Evolutionary conservation across 1,284 basidiomycete species (phyloP), one percentile per base, ranked within the genome.

Genomic region (Gomphus sp.): DNA sequence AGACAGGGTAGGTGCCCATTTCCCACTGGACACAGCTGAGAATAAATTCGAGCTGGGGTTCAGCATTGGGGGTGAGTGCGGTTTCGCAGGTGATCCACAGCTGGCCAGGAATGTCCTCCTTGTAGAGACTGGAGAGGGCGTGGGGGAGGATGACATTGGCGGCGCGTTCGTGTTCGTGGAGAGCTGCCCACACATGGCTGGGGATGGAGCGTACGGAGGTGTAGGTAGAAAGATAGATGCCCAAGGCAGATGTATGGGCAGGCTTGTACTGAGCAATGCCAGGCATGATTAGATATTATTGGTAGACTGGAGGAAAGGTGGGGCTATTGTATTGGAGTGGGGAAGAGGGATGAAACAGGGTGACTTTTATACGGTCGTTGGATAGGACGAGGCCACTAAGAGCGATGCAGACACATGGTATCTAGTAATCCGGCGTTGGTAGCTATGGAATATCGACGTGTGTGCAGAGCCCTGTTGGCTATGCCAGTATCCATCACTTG

Each of bases 101-200:
- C 53, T 81, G 72, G 9, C 43, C 64, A 28, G 61, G 49, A 18
- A 62, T 52, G 44, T 36, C 55, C 14, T 55, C 45, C 55, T 49
- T 48, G 33, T 61, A 49, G 4, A 31, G 53, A 52, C 22, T 49
- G 63, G 72, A 69, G 64, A 43, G 70, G 62, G 80, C 74, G 45
- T 75, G 71, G 0, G 86, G 81, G 18, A 81, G 73, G 41, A 87
- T 74, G 57, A 77, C 69, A 60, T 88, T 87, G 6, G 82, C 75
- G 41, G 73, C 68, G 10, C 70, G 68, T 36, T 78, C 73, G 43
- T 78, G 65, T 22, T 65, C 63, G n/a, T 62, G 60, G 47, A 85
- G 69, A 1, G 70, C 69, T 0, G 63, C 62, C 73, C 75, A 76
- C 18, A 79, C 76, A 3, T 61, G 58, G 0, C 57, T 1, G 4